Evolutionary conservation across 352 stramenopile genomes (phyloP), one percentile per base, ranked within the genome.

Genomic region (Globisporangium carolinianum): DNA sequence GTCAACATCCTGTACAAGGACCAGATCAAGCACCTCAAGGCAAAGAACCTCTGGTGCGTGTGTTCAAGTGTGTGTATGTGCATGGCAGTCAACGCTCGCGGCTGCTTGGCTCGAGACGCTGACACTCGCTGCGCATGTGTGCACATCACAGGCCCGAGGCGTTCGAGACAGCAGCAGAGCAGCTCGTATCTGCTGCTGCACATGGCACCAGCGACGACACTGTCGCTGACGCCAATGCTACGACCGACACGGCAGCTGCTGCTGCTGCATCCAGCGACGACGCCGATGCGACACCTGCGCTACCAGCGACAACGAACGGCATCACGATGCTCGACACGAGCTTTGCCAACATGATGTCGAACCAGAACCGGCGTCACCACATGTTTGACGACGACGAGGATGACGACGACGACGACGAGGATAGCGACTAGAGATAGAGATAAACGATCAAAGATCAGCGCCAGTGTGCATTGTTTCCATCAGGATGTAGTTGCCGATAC

Each of bases 1-100:
- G 83, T 95, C 71, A 94, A 98, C 67, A 98, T 99, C 76, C 67
- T 99, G 39, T 98, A 98, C 79, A 98, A 98, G 63, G 97, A 99
- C 63, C 97, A 99, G 80, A 95, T 99, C 53, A 98, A 98, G 65
- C 94, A 98, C 72, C 86, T 99, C 37, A 97, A 97, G 76, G 74
- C 73, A 46, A 97, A 97, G 61, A 77, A 83, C 18, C 75, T 98
- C 4, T 99, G 97, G 97, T 62, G 37, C 24, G 51, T 46, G 35
- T 52, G 14, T 32, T 32, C 24, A 32, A 32, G 24, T 32, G 24
- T 32, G 24, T 32, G 24, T 32, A 32, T 32, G 24, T 32, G 24
- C 2, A 32, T 32, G 24, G 24, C 24, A 32, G 24, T 32, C 24
- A 32, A 32, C 24, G 24, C 24, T 38, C 11, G 9, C 42, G 41